Conservation (phyloP, 2,329 filamentous ascomycete species). For the Beauveria medogensis region DNA sequence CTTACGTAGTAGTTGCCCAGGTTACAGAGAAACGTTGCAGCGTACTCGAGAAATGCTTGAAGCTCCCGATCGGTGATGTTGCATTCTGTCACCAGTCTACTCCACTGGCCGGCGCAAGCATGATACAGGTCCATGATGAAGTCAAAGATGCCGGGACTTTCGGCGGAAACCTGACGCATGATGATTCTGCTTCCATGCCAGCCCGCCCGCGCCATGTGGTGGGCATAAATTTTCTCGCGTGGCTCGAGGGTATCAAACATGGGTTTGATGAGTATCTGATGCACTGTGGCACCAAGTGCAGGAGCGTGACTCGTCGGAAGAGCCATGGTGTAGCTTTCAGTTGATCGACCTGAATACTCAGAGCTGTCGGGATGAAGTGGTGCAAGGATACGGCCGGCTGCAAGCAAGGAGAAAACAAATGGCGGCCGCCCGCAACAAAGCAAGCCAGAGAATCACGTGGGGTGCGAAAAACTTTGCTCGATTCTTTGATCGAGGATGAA, state of each 20-base stretch:
- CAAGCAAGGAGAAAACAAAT: no score
- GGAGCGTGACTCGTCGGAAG: background rate
- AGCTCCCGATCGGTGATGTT: constrained; percentile 35
- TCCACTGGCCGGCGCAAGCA: constrained; percentile 43
- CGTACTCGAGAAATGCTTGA: constrained; percentile 44
- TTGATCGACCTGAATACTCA: background rate
- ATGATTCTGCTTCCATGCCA: constrained; percentile 48
- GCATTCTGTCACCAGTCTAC: constrained; percentile 28
- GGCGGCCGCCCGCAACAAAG: no score
- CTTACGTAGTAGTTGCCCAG: constrained; percentile 50
- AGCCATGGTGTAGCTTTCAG: background rate
- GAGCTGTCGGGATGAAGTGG: no score
- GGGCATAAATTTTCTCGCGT: constrained; percentile 50
- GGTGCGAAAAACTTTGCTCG: no score
- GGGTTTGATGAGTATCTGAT: background rate
- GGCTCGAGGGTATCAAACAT: background rate
- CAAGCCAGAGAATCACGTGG: no score
- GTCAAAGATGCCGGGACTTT: constrained; percentile 49
- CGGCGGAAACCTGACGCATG: constrained; percentile 49
- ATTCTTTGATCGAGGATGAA: no score
- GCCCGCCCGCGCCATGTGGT: constrained; percentile 45
- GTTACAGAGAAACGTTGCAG: constrained; percentile 49
- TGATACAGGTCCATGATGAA: constrained; percentile 46
- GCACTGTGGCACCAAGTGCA: background rate
- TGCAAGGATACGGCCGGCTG: no score